A percentile compares a stretch with the other conserved stretches of the same genome.
Conservation (phyloP, 805 yeast genomes). For the Kodamaea kakaduensis region DNA sequence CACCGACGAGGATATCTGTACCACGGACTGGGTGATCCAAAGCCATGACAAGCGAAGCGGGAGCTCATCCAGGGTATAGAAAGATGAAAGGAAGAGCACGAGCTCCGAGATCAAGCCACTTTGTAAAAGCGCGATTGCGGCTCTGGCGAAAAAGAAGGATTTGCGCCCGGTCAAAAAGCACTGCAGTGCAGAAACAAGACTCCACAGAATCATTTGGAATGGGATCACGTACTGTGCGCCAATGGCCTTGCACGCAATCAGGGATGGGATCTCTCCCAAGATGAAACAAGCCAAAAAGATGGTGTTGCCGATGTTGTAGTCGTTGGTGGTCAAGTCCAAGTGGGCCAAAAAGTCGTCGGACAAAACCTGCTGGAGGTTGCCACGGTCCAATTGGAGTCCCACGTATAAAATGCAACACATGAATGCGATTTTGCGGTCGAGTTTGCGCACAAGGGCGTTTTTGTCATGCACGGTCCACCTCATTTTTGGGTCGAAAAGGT, state of each 20-base stretch:
- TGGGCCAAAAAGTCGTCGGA: constrained; percentile 21
- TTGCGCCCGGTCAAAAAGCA: constrained; percentile 15
- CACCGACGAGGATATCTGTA: constrained; percentile 44
- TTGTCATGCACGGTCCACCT: constrained; percentile 26
- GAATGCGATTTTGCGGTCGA: constrained; percentile 20
- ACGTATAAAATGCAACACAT: constrained; percentile 21
- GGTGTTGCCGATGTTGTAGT: constrained; percentile 23
- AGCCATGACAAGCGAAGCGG: constrained; percentile 56
- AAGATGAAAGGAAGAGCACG: constrained; percentile 60
- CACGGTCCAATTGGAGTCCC: constrained; percentile 23
- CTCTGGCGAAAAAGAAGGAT: constrained; percentile 20
- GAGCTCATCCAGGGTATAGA: constrained; percentile 57
- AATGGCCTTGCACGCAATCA: constrained; percentile 21
- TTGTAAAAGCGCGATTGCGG: constrained; percentile 20
- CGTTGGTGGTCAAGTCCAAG: constrained; percentile 19
- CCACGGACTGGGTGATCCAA: constrained; percentile 52
- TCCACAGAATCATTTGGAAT: constrained; percentile 22
- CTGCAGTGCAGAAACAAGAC: constrained; percentile 21
- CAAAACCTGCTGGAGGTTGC: constrained; percentile 22
- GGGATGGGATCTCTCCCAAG: constrained; percentile 24
- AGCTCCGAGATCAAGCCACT: constrained; percentile 51
- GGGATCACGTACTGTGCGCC: constrained; percentile 26
- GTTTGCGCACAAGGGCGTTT: constrained; percentile 15
- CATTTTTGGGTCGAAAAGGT: constrained; percentile 53
- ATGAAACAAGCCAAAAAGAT: constrained; percentile 21